A percentile compares a stretch with the other conserved stretches of the same genome.
Evolutionary conservation across 1,284 basidiomycete genomes (phyloP).

Genomic region (Exsudoporus floridanus): DNA sequence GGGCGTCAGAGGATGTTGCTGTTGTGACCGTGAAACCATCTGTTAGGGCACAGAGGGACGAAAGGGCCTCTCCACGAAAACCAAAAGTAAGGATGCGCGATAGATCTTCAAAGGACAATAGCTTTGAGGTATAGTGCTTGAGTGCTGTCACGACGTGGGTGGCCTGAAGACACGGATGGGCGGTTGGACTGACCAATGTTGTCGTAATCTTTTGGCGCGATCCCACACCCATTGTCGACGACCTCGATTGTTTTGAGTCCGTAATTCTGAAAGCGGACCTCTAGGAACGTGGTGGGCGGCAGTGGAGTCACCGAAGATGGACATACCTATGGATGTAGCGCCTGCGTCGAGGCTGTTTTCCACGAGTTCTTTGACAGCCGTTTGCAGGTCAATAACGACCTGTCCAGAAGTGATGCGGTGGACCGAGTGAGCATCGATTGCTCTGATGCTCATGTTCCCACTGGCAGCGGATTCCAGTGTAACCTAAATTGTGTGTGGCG

Average conservation of each 20-base stretch:
- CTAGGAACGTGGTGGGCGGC: slow-evolving; percentile 42
- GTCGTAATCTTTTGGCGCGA: slow-evolving; percentile 75
- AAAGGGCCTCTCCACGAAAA: slow-evolving; percentile 94
- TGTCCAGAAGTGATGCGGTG: slow-evolving; percentile 80
- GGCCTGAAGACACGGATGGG: neutral
- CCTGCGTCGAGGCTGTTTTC: slow-evolving; percentile 96
- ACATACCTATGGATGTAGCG: slow-evolving; percentile 78
- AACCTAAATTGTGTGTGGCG: neutral
- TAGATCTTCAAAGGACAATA: slow-evolving; percentile 77
- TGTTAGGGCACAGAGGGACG: slow-evolving; percentile 86
- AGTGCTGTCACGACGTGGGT: slow-evolving; percentile 51
- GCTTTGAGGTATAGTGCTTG: slow-evolving; percentile 95
- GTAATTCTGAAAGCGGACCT: slow-evolving; percentile 88
- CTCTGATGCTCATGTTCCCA: slow-evolving; percentile 37
- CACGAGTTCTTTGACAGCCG: slow-evolving; percentile 93
- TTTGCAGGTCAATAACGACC: slow-evolving; percentile 92
- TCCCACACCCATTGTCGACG: slow-evolving; percentile 90
- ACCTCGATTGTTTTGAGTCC: slow-evolving; percentile 89
- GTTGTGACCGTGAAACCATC: slow-evolving; percentile 73
- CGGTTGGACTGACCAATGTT: slow-evolving; percentile 61
- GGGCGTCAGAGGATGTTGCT: slow-evolving; percentile 66
- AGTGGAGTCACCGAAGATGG: neutral
- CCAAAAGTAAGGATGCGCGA: slow-evolving; percentile 83
- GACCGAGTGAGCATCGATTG: slow-evolving; percentile 76
- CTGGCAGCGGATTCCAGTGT: slow-evolving; percentile 2